Conservation (phyloP, 1,139 yeast species). For the Taphrina flavorubra region DNA sequence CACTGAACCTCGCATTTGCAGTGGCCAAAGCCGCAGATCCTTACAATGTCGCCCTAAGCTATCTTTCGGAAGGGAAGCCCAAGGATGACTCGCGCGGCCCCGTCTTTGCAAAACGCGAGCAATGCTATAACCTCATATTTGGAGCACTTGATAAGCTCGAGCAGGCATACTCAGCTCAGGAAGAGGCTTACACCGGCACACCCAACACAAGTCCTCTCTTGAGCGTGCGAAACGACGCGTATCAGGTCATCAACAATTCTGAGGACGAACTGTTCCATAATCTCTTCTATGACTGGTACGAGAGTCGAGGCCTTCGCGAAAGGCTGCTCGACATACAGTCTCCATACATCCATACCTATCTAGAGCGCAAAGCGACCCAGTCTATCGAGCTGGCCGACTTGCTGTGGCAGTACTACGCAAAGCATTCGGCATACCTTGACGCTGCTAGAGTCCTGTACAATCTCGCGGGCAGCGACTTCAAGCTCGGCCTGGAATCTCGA, state of each 20-base stretch:
- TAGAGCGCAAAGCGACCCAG: conserved; percentile 71
- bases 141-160: conserved; percentile 75
- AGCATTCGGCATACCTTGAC: conserved; percentile 73
- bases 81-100: conserved; percentile 58
- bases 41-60: conserved; percentile 63
- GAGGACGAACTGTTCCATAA: conserved; percentile 85
- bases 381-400: conserved; percentile 78
- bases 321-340: conserved; percentile 74
- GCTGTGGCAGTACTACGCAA: conserved; percentile 88
- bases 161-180: conserved; percentile 59
- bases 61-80: conserved; percentile 59
- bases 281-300: conserved; percentile 91
- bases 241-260: conserved; percentile 73
- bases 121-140: conserved; percentile 75
- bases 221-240: conserved; percentile 71
- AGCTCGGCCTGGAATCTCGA: conserved; percentile 68
- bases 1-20: conserved; percentile 79
- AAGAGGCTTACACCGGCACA: conserved; percentile 43
- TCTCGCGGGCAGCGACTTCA: conserved; percentile 74
- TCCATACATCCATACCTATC: conserved; percentile 75
- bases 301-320: conserved; percentile 75
- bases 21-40: conserved; percentile 74
- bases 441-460: conserved; percentile 83
- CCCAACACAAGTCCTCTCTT: conserved; percentile 53
- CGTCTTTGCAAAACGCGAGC: conserved; percentile 59